These are phyloP conservation scores for Saccharomyces paradoxus DNA, from an alignment of 805 yeast species.

Conservation along the genomic window DNA sequence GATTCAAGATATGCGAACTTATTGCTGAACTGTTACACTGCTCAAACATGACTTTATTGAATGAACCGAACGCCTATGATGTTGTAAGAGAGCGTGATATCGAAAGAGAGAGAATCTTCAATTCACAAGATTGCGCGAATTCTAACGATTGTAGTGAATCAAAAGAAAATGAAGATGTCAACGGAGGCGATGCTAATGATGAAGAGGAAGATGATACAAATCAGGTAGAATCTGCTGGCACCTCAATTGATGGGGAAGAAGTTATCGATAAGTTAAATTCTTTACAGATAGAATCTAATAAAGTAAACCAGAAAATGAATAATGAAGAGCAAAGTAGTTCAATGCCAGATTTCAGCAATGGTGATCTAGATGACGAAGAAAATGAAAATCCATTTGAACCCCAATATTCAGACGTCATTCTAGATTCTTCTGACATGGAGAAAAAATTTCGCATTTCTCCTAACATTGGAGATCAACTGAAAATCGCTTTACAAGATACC, in stretches of 20 bases:
- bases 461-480: constrained; percentile 64
- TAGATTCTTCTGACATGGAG: constrained; percentile 30
- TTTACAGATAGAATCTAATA: constrained; percentile 1
- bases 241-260: constrained; percentile 2
- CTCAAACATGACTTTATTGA: constrained; percentile 86
- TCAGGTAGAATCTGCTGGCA: constrained; percentile 5
- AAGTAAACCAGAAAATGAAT: neutral
- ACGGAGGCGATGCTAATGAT: neutral
- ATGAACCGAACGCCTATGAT: constrained; percentile 63
- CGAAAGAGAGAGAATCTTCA: constrained; percentile 37
- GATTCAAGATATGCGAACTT: constrained; percentile 86
- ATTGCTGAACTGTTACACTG: constrained; percentile 93
- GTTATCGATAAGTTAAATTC: constrained; percentile 2
- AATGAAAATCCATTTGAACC: constrained; percentile 1
- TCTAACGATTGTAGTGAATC: neutral
- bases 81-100: constrained; percentile 64
- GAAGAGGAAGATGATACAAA: constrained; percentile 1
- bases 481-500: constrained; percentile 60
- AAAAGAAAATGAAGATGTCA: constrained; percentile 13
- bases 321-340: neutral
- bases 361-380: neutral
- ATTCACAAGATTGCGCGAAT: constrained; percentile 6
- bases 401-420: constrained; percentile 4
- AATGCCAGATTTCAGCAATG: neutral
- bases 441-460: constrained; percentile 43